These are phyloP conservation scores for Thelonectria olida DNA, from an alignment of 2,329 filamentous ascomycete genomes.

Conservation along the genomic window DNA sequence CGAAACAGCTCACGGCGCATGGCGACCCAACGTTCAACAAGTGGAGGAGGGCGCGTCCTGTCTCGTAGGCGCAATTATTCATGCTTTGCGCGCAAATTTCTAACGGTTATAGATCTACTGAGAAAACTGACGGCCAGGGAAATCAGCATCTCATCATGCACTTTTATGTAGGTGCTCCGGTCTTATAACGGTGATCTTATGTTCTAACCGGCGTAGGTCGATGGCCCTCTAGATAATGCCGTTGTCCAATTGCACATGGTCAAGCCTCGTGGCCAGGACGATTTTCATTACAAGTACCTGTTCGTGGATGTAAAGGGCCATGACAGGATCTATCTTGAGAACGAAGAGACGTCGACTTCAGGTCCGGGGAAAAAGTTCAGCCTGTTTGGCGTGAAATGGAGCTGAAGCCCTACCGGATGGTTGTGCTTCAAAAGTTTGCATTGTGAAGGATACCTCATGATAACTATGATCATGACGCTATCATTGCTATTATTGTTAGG, in stretches of 20 bases:
- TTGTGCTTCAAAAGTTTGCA: too few species aligned
- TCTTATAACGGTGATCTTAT: not conserved
- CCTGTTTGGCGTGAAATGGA: conserved; percentile 71
- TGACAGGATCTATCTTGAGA: conserved; percentile 71
- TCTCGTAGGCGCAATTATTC: conserved; percentile 56
- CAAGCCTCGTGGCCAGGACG: conserved; percentile 68
- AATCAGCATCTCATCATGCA: conserved; percentile 85
- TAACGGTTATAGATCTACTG: conserved; percentile 64
- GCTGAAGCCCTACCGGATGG: conserved; percentile 22
- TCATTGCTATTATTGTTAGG: too few species aligned
- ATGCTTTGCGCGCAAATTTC: conserved; percentile 19
- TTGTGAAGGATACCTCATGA: too few species aligned
- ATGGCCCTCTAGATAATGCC: conserved; percentile 79
- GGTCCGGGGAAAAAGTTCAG: conserved; percentile 56
- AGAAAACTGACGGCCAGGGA: conserved; percentile 76
- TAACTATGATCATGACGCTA: too few species aligned
- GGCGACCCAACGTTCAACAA: conserved; percentile 84
- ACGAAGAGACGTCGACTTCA: conserved; percentile 57
- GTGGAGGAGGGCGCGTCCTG: conserved; percentile 75
- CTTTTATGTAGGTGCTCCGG: conserved; percentile 72
- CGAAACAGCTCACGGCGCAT: conserved; percentile 79
- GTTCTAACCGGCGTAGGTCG: conserved; percentile 61
- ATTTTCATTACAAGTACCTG: conserved; percentile 83
- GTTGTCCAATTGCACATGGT: conserved; percentile 82
- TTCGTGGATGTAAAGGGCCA: conserved; percentile 82